A percentile compares a stretch with the other conserved stretches of the same genome.
phyloP scores from a whole-genome alignment of 2,329 filamentous ascomycete genomes.

The Arthroderma sp. region DNA sequence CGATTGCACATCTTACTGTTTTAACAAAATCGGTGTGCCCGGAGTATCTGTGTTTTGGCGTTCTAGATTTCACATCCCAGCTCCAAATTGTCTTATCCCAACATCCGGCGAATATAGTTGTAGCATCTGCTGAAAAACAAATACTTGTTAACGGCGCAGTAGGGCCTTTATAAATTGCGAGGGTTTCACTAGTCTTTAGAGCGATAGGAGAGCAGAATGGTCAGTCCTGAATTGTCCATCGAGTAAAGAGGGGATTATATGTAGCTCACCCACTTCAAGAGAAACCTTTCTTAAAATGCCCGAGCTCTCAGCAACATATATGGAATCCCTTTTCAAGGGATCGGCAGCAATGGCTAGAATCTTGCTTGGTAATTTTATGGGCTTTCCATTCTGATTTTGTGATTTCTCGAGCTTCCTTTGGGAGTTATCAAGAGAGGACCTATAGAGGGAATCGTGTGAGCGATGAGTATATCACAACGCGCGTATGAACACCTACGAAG shows the following conservation, averaged over 20 bases:
- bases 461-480: background rate
- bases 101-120: constrained; percentile 64
- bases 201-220: constrained; percentile 2
- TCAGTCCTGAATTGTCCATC: constrained; percentile 3
- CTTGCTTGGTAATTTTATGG: constrained; percentile 71
- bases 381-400: constrained; percentile 73
- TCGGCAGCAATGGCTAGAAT: constrained; percentile 62
- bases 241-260: background rate
- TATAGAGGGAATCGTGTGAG: constrained; percentile 15
- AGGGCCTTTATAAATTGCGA: constrained; percentile 54
- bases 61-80: constrained; percentile 53
- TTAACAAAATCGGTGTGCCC: constrained; percentile 92
- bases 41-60: constrained; percentile 46
- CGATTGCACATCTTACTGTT: constrained; percentile 49
- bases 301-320: constrained; percentile 80
- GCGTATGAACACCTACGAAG: constrained; percentile 50
- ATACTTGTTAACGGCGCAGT: constrained; percentile 68
- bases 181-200: constrained; percentile 31
- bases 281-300: constrained; percentile 62
- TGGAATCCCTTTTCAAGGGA: constrained; percentile 44
- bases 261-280: constrained; percentile 52
- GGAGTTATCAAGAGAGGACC: constrained; percentile 36
- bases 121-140: constrained; percentile 47
- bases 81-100: constrained; percentile 93
- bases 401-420: constrained; percentile 55